Evolutionary conservation across 2,329 filamentous ascomycete species (phyloP).

Genomic region (Teratosphaeria zuluensis): DNA sequence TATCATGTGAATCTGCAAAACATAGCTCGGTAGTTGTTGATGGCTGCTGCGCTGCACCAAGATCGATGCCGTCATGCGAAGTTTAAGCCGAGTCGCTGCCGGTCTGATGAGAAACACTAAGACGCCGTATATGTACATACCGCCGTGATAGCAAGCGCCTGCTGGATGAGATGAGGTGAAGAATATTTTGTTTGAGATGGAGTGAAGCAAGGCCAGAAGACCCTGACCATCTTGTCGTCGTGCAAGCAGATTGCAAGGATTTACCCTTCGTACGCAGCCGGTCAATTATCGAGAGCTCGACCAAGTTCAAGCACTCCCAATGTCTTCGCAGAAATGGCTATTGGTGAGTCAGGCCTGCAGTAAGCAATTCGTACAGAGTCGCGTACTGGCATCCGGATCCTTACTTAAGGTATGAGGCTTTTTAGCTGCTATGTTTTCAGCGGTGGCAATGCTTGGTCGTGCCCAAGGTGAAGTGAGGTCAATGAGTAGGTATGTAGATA

Average conservation of each 20-base stretch:
- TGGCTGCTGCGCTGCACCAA: not conserved
- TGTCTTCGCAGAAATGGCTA: too few species aligned
- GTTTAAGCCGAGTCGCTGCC: not conserved
- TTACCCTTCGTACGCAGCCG: not conserved
- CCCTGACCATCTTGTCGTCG: not conserved
- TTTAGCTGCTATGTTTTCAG: too few species aligned
- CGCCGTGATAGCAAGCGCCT: not conserved
- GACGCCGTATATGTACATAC: not conserved
- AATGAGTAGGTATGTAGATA: too few species aligned
- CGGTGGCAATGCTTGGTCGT: too few species aligned
- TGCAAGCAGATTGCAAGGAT: not conserved
- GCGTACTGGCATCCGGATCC: too few species aligned
- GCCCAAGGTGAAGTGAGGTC: too few species aligned
- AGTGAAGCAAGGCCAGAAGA: not conserved
- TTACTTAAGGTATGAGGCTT: too few species aligned
- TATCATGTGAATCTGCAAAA: not conserved
- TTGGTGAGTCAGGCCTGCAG: too few species aligned
- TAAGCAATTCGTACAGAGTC: too few species aligned
- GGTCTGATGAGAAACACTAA: not conserved
- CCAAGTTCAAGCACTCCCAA: too few species aligned
- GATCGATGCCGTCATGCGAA: not conserved
- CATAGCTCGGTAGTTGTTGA: not conserved
- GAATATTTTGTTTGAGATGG: too few species aligned
- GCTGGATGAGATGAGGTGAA: not conserved
- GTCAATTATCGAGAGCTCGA: not conserved